Evolutionary conservation across 331 rosid genomes (phyloP).

Genomic region (Phaseolus coccineus): DNA sequence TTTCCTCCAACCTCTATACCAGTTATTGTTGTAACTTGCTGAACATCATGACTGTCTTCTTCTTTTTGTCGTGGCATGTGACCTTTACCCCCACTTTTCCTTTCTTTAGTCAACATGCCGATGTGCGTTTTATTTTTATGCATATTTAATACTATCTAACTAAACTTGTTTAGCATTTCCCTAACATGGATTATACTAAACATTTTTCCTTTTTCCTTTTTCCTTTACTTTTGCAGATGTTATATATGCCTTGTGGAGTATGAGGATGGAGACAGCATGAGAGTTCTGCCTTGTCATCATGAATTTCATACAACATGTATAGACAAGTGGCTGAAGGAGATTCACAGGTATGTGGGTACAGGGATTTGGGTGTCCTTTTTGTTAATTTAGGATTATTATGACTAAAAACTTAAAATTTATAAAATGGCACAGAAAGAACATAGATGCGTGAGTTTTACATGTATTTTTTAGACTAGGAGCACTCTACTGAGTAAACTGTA

Average conservation of each 20-base stretch:
- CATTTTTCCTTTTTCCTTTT: not conserved
- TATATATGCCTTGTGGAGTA: slow-evolving; percentile 99
- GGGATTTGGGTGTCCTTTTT: slow-evolving; percentile 24
- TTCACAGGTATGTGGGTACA: slow-evolving; percentile 77
- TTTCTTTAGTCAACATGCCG: not conserved
- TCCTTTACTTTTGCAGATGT: slow-evolving; percentile 63
- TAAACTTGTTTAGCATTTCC: slow-evolving; percentile 29
- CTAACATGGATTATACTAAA: slow-evolving; percentile 17
- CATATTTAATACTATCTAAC: not conserved
- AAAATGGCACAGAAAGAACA: slow-evolving; percentile 16
- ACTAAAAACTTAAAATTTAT: slow-evolving; percentile 5
- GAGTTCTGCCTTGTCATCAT: slow-evolving; percentile 91
- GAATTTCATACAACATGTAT: slow-evolving; percentile 89
- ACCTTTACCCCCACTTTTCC: not conserved
- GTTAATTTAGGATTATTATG: not conserved
- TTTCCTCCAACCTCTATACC: not conserved
- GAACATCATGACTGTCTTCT: not conserved
- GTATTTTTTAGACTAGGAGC: not conserved
- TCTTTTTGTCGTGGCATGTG: not conserved
- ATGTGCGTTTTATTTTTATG: not conserved
- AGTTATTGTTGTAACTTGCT: not conserved
- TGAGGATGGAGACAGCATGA: slow-evolving; percentile 95
- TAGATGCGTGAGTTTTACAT: slow-evolving; percentile 14
- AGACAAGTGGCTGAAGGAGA: slow-evolving; percentile 99
- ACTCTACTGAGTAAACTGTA: slow-evolving; percentile 15